Base-by-base conservation (phyloP, 2,329 filamentous ascomycete species). In the Clarireedia monteithiana region DNA sequence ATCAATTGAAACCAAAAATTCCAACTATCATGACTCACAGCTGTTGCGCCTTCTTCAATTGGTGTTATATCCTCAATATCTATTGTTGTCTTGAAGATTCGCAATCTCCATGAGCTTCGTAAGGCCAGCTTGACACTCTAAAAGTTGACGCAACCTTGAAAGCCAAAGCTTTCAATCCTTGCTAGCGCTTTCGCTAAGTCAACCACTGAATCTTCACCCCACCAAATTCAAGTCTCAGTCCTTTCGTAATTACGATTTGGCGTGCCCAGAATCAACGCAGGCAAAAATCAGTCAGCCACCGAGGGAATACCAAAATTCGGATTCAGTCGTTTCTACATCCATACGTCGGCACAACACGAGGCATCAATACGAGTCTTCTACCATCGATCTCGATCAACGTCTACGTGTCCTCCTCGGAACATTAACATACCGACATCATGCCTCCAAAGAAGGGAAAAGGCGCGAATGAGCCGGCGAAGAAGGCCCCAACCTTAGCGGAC, bases 401-500 rank as follows among this genome's bases (percentile, higher is more conserved):
- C 30, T 12, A 34, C 9, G 9, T 12, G 10, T 12, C 30, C 1
- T 34, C 4, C 3, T 17, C 14, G 40, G 15, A 40, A 34, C 17
- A 24, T 42, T 26, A 36, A 38, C 12, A 44, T 27, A 53, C 12
- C 66, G 70, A 73, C 76, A 83, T 67, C 67, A 91, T 91, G 88
- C 77, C 88, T 71, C 88, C 88, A 58, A 91, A 91, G 72, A 80
- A 79, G 66, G 62, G 58, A 24, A 61, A 73, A 57, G 77, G 81
- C 55, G 77, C 67, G 55, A 68, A 62, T 50, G 76, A 47, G 50
- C 44, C 67, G 64, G 77, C 74, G 71, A 84, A 84, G 74, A 82
- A 81, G 23, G 72, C 75, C 58, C 66, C 75, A 58, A 55, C 78
- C 46, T 88, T 91, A 61, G 90, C 94, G 61, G 94, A 99, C 78